phyloP scores from a whole-genome alignment of 768 basidiomycete genomes.

The Pulveroboletus sp. region DNA sequence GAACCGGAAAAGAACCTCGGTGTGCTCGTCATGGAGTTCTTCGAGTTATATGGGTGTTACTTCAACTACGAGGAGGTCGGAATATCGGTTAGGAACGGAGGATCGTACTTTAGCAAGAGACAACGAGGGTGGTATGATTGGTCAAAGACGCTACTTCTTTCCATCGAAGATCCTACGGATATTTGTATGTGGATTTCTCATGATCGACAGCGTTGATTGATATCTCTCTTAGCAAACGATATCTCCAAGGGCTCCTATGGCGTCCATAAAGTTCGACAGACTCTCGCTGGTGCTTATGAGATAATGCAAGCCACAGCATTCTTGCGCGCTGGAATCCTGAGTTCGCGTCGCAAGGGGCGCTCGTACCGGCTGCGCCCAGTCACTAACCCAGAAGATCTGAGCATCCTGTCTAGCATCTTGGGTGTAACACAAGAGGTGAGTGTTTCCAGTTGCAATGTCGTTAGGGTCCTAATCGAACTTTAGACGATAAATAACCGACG shows the following conservation, averaged over 20 bases:
- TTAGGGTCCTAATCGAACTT: not conserved
- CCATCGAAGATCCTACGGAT: slow-evolving; percentile 93
- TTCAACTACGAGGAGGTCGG: slow-evolving; percentile 92
- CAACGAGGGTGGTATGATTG: slow-evolving; percentile 77
- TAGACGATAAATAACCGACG: slow-evolving; percentile 73
- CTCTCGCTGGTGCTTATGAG: slow-evolving; percentile 75
- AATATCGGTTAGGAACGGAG: slow-evolving; percentile 83
- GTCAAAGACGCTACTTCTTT: slow-evolving; percentile 53
- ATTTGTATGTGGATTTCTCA: slow-evolving; percentile 50
- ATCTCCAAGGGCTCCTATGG: slow-evolving; percentile 86
- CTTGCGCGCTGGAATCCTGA: slow-evolving; percentile 56
- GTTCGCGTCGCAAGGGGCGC: slow-evolving; percentile 48
- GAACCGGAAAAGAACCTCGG: slow-evolving; percentile 86
- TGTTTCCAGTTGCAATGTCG: not conserved
- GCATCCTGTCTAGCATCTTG: slow-evolving; percentile 75
- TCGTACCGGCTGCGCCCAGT: slow-evolving; percentile 40
- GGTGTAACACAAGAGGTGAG: slow-evolving; percentile 80
- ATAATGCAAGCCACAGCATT: slow-evolving; percentile 77
- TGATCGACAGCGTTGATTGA: not conserved
- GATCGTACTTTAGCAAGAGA: slow-evolving; percentile 82
- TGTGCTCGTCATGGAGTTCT: slow-evolving; percentile 94
- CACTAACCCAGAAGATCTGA: slow-evolving; percentile 59
- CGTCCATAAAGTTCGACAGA: slow-evolving; percentile 74
- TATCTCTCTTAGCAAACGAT: slow-evolving; percentile 67
- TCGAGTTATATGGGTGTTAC: slow-evolving; percentile 87